phyloP scores from a whole-genome alignment of 1,284 basidiomycete species.

The Sporisorium exsertum region DNA sequence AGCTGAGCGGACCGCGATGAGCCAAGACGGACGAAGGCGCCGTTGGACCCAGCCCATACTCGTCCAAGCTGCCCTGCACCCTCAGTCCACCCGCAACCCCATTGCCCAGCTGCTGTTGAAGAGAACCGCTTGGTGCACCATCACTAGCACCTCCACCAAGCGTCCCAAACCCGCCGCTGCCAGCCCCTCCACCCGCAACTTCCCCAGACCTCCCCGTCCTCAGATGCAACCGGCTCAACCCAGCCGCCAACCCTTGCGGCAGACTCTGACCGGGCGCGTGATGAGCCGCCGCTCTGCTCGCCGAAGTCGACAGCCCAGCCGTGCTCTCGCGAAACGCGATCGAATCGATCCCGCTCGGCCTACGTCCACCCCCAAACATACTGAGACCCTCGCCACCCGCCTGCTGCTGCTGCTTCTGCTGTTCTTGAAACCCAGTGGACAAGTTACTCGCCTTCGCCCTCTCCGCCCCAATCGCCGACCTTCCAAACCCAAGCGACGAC shows the following conservation, averaged over 20 bases:
- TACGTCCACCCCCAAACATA: constrained; percentile 21
- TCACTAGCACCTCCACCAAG: constrained; percentile 14
- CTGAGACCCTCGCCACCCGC: constrained; percentile 19
- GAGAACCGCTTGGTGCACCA: constrained; percentile 8
- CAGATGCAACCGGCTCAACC: constrained; percentile 84
- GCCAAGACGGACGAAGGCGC: constrained; percentile 57
- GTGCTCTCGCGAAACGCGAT: constrained; percentile 35
- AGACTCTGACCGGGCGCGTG: constrained; percentile 86
- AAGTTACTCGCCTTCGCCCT: constrained; percentile 42
- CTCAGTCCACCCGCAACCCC: constrained; percentile 11
- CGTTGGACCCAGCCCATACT: constrained; percentile 56
- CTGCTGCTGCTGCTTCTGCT: constrained; percentile 8
- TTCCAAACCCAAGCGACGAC: constrained; percentile 34
- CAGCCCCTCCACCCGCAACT: constrained; percentile 1
- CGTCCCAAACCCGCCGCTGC: constrained; percentile 18
- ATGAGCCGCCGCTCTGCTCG: constrained; percentile 61
- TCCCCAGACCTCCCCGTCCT: constrained; percentile 20
- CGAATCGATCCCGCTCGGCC: constrained; percentile 30
- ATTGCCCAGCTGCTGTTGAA: constrained; percentile 22
- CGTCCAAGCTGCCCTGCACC: constrained; percentile 27
- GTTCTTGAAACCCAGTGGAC: constrained; percentile 47
- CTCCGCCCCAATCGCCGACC: constrained; percentile 32
- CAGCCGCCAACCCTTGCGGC: constrained; percentile 87
- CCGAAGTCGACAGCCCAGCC: constrained; percentile 25
- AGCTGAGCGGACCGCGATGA: constrained; percentile 40